Evolutionary conservation across 2,329 filamentous ascomycete species (phyloP), one percentile per base, ranked within the genome.

Genomic region (Gliomastix tumulicola): DNA sequence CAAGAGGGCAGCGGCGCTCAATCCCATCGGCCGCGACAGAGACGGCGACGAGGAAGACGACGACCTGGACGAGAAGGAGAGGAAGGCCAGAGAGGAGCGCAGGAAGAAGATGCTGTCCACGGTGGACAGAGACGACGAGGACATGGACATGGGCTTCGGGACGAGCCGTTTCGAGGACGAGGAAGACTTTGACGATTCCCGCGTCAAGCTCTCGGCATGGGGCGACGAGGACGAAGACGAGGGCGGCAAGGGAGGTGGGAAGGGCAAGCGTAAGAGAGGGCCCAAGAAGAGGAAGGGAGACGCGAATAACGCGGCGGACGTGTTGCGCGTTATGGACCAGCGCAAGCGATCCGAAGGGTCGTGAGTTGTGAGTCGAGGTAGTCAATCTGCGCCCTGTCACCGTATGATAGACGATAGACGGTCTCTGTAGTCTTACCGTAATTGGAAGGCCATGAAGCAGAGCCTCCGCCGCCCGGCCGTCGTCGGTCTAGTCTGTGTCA

Each of bases 131-230:
- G 90, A 97, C 55, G 79, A 88, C 33, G 81, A 90, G 39, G 90
- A 98, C 60, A 74, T 98, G 63, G 92, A 98, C 53, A 77, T 97
- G 69, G 90, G 89, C 41, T 97, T 98, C 53, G 92, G 92, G 22
- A 86, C 81, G 16, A 92, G 84, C 52, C 75, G 90, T 20, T 82
- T 87, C 50, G 88, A 86, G 37, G 92, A 96, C 51, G 88, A 89
- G 34, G 89, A 89, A 41, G 89, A 94, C 44, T 75, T 83, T 44
- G 85, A 88, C 28, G 71, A 73, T 17, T 69, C 66, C 30, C 79
- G 74, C 46, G 63, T 87, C 44, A 86, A 84, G 62, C 59, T 89
- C 37, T 79, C 76, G 27, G 65, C 77, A 49, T 86, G 85, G 69
- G 74, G 68, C 17, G 73, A 63, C 3, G 72, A 71, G 15, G 72